A percentile compares a stretch with the other conserved stretches of the same genome.
phyloP scores from a whole-genome alignment of 2,329 filamentous ascomycete species.

The Zasmidium angulare region DNA sequence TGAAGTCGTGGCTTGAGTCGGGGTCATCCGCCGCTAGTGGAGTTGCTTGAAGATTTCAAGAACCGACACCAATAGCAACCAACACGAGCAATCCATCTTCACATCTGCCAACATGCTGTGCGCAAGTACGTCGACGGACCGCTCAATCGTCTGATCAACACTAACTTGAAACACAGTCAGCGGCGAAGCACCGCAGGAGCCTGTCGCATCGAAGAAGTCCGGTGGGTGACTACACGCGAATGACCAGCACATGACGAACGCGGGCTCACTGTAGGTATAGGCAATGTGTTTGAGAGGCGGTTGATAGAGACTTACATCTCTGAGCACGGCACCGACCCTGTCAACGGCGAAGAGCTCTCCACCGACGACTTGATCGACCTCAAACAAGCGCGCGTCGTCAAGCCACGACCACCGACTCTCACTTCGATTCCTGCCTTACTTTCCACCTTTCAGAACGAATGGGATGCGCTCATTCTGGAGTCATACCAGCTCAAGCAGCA shows the following conservation, averaged over 20 bases:
- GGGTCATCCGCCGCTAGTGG: neutral
- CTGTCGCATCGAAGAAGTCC: slow-evolving; percentile 92
- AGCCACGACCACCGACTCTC: slow-evolving; percentile 85
- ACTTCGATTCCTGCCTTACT: slow-evolving; percentile 95
- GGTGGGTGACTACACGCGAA: slow-evolving; percentile 54
- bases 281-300: slow-evolving; percentile 90
- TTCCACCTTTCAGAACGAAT: slow-evolving; percentile 95
- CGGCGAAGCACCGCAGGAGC: slow-evolving; percentile 91
- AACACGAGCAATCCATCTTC: neutral
- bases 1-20: too few relatives aligned
- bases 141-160: neutral
- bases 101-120: slow-evolving; percentile 34
- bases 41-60: neutral
- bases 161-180: slow-evolving; percentile 64
- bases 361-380: slow-evolving; percentile 84
- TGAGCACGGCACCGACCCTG: slow-evolving; percentile 89
- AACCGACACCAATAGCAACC: neutral
- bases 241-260: slow-evolving; percentile 1
- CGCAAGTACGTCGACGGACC: slow-evolving; percentile 36
- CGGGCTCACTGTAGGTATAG: slow-evolving; percentile 48
- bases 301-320: slow-evolving; percentile 93
- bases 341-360: slow-evolving; percentile 80
- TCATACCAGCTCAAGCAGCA: slow-evolving; percentile 89
- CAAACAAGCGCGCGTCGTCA: slow-evolving; percentile 78
- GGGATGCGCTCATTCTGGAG: slow-evolving; percentile 90